phyloP scores from a whole-genome alignment of 192 early-diverging fungal species.

The Podila minutissima region DNA sequence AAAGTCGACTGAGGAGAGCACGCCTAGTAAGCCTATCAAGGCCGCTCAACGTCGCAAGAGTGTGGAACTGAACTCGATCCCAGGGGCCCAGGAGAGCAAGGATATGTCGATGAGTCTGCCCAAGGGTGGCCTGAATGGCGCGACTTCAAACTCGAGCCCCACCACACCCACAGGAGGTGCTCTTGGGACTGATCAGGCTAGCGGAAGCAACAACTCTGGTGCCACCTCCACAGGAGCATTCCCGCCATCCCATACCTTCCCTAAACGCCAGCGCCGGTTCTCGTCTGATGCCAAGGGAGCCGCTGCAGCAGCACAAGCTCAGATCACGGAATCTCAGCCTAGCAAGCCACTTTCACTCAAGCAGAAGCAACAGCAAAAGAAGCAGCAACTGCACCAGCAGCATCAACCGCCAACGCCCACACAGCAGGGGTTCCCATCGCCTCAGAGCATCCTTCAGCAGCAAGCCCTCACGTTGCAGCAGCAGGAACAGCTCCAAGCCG shows the following conservation, averaged over 20 bases:
- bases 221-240: slow-evolving; percentile 6
- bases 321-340: slow-evolving; percentile 23
- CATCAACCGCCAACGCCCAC: neutral
- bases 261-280: slow-evolving; percentile 52
- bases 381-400: slow-evolving; percentile 18
- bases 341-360: slow-evolving; percentile 22
- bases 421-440: slow-evolving; percentile 21
- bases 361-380: slow-evolving; percentile 44
- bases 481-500: slow-evolving; percentile 24
- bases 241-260: slow-evolving; percentile 30
- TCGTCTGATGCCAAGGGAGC: slow-evolving; percentile 49
- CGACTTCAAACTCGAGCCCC: slow-evolving; percentile 20
- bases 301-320: slow-evolving; percentile 29
- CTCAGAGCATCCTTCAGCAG: slow-evolving; percentile 40
- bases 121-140: slow-evolving; percentile 5
- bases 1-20: slow-evolving; percentile 27
- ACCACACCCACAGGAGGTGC: slow-evolving; percentile 37
- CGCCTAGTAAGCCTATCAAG: slow-evolving; percentile 24
- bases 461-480: slow-evolving; percentile 24
- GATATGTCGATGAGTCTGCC: slow-evolving; percentile 30
- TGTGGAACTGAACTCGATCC: slow-evolving; percentile 26
- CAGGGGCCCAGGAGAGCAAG: slow-evolving; percentile 21
- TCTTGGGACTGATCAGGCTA: slow-evolving; percentile 4
- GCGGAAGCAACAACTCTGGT: neutral
- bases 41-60: slow-evolving; percentile 33